Percentiles rank a stretch among this genome's conserved stretches.
These are phyloP conservation scores for Tuctoria greenei DNA, from an alignment of 176 grass and related monocot species.

Conservation along the genomic window DNA sequence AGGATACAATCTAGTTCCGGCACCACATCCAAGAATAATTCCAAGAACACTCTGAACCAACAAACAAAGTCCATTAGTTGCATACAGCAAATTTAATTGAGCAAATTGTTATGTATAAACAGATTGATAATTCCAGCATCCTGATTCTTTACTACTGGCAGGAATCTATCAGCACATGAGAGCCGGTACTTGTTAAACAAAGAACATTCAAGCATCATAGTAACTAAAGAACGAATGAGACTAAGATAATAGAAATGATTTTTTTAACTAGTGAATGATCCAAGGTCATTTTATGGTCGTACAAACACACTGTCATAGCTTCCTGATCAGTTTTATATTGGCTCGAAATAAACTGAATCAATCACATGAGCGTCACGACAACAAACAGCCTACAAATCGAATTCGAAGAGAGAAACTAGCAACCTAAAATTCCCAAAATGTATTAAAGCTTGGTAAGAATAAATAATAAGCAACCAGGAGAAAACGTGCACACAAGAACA, in stretches of 20 bases:
- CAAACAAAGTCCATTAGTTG: constrained; percentile 27
- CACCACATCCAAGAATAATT: too few species aligned
- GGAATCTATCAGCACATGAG: neutral
- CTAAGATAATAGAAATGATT: neutral
- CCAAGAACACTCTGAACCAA: too few species aligned
- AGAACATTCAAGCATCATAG: neutral
- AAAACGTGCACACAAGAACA: constrained; percentile 24
- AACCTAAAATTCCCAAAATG: constrained; percentile 19
- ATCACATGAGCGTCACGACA: constrained; percentile 5
- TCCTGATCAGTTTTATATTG: constrained; percentile 21
- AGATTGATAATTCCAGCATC: neutral
- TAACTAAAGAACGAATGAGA: neutral
- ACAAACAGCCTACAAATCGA: neutral
- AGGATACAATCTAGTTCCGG: too few species aligned
- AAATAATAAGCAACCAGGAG: constrained; percentile 5
- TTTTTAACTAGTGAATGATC: neutral
- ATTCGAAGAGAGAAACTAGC: neutral
- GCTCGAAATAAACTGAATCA: neutral
- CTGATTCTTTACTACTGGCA: neutral
- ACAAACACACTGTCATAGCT: neutral
- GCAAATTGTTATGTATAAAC: neutral
- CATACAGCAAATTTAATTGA: constrained; percentile 22
- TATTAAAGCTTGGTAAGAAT: constrained; percentile 5
- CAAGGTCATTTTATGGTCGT: neutral
- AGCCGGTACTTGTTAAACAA: neutral